phyloP scores from a whole-genome alignment of 352 stramenopile species.

The Pythium apleroticum region DNA sequence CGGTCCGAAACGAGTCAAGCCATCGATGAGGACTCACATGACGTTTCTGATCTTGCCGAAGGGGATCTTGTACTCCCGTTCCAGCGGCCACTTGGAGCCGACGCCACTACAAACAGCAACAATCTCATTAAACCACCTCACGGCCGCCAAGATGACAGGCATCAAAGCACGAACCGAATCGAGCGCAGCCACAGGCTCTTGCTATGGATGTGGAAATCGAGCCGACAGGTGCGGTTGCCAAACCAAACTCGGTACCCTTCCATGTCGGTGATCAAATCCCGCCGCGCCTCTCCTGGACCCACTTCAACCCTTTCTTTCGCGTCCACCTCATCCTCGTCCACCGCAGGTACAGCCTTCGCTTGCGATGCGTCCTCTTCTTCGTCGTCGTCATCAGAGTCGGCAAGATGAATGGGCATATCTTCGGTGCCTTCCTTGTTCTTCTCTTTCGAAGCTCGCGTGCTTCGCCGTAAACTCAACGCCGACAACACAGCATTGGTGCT shows the following conservation, averaged over 20 bases:
- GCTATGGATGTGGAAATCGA: conserved; percentile 16
- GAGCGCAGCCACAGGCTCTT: conserved; percentile 16
- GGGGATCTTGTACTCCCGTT: conserved; percentile 13
- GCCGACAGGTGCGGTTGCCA: conserved; percentile 7
- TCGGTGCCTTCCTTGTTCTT: conserved; percentile 21
- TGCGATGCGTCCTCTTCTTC: conserved; percentile 4
- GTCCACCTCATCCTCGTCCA: conserved; percentile 20
- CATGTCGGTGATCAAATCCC: conserved; percentile 7
- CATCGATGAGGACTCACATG: background rate
- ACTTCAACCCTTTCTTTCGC: background rate
- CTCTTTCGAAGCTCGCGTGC: background rate
- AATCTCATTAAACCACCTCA: background rate
- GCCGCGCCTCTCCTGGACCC: background rate
- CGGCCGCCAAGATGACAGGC: background rate
- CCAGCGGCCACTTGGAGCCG: conserved; percentile 13
- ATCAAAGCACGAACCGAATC: conserved; percentile 19
- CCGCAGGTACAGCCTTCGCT: background rate
- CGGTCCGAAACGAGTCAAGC: background rate
- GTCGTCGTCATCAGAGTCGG: conserved; percentile 23
- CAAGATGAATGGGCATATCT: conserved; percentile 28
- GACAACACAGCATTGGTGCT: background rate
- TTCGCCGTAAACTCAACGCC: conserved; percentile 4
- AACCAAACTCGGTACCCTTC: conserved; percentile 19
- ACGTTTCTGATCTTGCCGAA: conserved; percentile 10
- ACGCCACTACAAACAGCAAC: conserved; percentile 8